Base-by-base conservation (phyloP, 2,329 filamentous ascomycete species). In the Exophiala sideris region DNA sequence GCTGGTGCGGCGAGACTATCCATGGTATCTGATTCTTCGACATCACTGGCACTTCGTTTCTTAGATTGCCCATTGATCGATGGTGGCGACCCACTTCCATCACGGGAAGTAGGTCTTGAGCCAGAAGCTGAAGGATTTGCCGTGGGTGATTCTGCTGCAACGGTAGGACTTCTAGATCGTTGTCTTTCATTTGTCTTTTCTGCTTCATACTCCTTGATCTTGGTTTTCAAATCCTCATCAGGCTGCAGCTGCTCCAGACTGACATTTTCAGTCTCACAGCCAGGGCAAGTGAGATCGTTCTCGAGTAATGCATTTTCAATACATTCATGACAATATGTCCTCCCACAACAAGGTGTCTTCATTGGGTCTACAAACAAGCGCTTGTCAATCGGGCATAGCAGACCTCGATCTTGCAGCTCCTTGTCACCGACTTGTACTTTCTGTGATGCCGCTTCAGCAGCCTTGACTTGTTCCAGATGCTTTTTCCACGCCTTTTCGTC, bases 281-380 rank as follows among this genome's bases (percentile, higher is more conserved):
- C 86, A 61, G 94, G 94, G 74, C 94, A 99, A 73, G 91, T 80
- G 75, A 99, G 91, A 81, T 99, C 94, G 82, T 88, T 94, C 79
- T 97, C 91, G 76, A 96, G 92, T 74, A 99, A 86, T 75, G 91
- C 89, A 83, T 96, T 96, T 72, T 94, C 95, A 76, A 99, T 96
- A 87, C 94, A 99, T 72, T 96, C 91, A 83, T 94, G 94, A 82
- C 94, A 99, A 80, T 95, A 99, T 70, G 91, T 96, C 82, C 88
- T 95, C 77, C 88, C 84, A 80, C 94, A 99, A 83, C 94, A 99
- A 64, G 94, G 92, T 69, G 94, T 97, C 83, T 96, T 95, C 81
- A 95, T 94, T 82, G 94, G 92, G 73, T 96, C 90, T 85, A 95
- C 86, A 77, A 97, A 96, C 82, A 96, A 87, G 74, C 89, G 91